phyloP scores from a whole-genome alignment of 345 rosid genomes.

The Combretum micranthum region DNA sequence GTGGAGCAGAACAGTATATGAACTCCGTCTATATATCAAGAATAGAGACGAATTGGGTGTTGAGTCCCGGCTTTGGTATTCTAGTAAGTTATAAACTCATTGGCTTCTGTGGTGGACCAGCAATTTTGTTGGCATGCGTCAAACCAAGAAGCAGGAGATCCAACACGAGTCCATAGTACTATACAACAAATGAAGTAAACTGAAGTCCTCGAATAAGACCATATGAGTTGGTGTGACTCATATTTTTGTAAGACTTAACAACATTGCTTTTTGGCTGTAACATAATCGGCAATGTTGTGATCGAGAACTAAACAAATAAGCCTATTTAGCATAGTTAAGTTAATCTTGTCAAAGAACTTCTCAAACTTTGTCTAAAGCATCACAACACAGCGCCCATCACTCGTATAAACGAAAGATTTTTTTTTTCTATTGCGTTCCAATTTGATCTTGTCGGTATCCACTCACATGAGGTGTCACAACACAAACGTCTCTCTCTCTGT shows the following conservation, averaged over 20 bases:
- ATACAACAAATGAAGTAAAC: conserved; percentile 98
- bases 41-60: conserved; percentile 92
- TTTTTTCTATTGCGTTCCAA: too few relatives aligned
- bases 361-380: conserved; percentile 99
- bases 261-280: conserved; percentile 98
- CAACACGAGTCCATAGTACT: conserved; percentile 91
- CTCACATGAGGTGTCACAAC: too few relatives aligned
- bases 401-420: too few relatives aligned
- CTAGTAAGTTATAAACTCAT: conserved; percentile 95
- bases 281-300: conserved; percentile 99
- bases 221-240: conserved; percentile 98
- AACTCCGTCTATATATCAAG: conserved; percentile 92
- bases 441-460: too few relatives aligned
- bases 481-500: too few relatives aligned
- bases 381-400: conserved; percentile 99
- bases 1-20: conserved; percentile 94
- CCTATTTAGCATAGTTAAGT: conserved; percentile 98
- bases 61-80: conserved; percentile 95
- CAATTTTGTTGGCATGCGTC: conserved; percentile 98
- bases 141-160: conserved; percentile 95
- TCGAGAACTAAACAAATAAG: conserved; percentile 96
- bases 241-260: conserved; percentile 95
- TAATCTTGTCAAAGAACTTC: conserved; percentile 97
- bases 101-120: conserved; percentile 99
- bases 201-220: conserved; percentile 99